Evolutionary conservation across 2,329 filamentous ascomycete genomes (phyloP), one percentile per base, ranked within the genome.

Genomic region (Alternaria angustiovoidea): DNA sequence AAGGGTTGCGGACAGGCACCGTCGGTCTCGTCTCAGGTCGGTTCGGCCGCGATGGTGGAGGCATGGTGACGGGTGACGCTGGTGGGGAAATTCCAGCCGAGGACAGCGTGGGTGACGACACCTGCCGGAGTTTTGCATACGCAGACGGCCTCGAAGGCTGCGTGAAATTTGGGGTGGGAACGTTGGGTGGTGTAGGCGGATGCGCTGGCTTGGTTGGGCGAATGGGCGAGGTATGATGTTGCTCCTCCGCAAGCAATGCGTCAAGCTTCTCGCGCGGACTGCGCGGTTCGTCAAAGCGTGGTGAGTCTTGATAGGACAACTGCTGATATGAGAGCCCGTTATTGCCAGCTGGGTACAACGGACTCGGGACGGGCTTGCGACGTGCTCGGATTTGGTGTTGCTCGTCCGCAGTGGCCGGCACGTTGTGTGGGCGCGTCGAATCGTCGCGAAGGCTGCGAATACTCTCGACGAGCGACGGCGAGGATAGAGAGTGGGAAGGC

Each of bases 1-100:
- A 97, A 4, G 91, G 91, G 57, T 91, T 96, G 71, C 94, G 88
- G 57, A 89, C 87, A 36, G 72, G 74, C 34, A 59, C 70, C 32
- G 67, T 71, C 30, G 67, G 76, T 56, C 64, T 72, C 28, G 67
- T 69, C 42, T 76, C 73, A 48, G 71, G 74, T 46, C 77, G 73
- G 64, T 68, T 72, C 48, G 79, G 69, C 46, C 75, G 74, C 53
- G 77, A 76, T 7, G 71, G 68, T 16, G 78, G 67, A 59, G 74
- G 74, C 75, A 79, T 78, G 65, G 70, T 72, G 61, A 66, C 54
- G 63, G 70, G 78, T 51, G 78, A 77, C 30, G 71, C 67, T 57
- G 77, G 73, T 62, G 76, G 73, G 42, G 67, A 78, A 68, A 72
- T 60, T 61, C 59, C 71, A 54, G 70, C 65, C 44, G 73, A 70